Evolutionary conservation across 2,329 filamentous ascomycete genomes (phyloP), one percentile per base, ranked within the genome.

Genomic region (Fusarium domesticum): DNA sequence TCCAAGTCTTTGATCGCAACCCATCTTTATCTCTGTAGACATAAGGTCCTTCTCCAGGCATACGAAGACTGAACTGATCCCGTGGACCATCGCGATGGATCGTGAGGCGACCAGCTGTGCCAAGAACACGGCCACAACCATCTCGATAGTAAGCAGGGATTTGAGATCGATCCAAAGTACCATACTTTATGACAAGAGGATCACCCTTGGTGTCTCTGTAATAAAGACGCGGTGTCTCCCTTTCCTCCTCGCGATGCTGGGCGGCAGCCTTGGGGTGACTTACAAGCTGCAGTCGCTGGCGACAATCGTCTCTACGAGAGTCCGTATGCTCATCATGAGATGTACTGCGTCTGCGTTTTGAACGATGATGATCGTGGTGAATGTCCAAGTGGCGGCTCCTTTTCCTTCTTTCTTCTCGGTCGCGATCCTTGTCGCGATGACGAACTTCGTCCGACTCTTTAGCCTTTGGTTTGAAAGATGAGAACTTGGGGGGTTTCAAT

Each of bases 161-260:
- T 42, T 77, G 78, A 52, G 86, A 87, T 28, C 80, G 80, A 62
- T 96, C 83, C 31, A 87, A 75, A 19, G 80, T 77, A 2, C 87
- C 88, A 63, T 91, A 96, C 18, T 77, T 77, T 35, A 85, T 65
- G 53, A 93, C 89, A 37, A 89, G 76, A 5, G 76, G 71, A 58
- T 97, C 92, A 0, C 92, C 91, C 59, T 81, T 83, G 33, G 73
- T 80, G 65, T 97, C 92, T 39, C 87, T 59, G 35, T 80, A 57
- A 62, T 80, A 91, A 4, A 61, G 31, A 59, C 62, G 52, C 18
- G 62, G 51, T 60, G 47, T 43, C 16, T 46, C 45, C 11, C 42
- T 39, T 10, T 32, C 44, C 17, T 48, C 42, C 12, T 37, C 36
- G 2, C 34, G 33, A n/a, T 44, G 48, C 7, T 45, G 47, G 14